A percentile compares a stretch with the other conserved stretches of the same genome.
Evolutionary conservation across 331 rosid species (phyloP).

Genomic region (Acacia concinna): DNA sequence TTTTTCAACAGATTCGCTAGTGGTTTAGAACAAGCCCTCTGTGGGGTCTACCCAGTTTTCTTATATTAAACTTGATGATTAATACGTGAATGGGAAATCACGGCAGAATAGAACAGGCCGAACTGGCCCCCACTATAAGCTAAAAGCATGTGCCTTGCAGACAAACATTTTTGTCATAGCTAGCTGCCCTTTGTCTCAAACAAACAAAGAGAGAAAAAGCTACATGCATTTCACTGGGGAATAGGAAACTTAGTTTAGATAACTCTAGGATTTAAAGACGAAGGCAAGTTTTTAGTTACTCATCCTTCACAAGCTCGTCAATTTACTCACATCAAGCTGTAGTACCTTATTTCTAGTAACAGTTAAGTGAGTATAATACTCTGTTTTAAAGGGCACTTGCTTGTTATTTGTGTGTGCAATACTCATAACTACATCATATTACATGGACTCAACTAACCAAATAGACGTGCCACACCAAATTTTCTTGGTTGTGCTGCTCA

Average conservation of each 20-base stretch:
- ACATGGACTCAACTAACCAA: background rate
- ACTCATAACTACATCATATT: background rate
- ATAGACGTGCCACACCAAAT: background rate
- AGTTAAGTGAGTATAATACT: background rate
- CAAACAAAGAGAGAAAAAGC: background rate
- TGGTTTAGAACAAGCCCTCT: background rate
- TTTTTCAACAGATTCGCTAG: conserved; percentile 7
- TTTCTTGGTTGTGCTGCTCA: background rate
- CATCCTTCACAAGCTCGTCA: background rate
- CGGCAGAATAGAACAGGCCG: background rate
- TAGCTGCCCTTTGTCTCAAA: conserved; percentile 13
- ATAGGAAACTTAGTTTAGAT: background rate
- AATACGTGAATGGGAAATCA: conserved; percentile 23
- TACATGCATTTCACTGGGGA: conserved; percentile 20
- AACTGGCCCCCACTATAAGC: conserved; percentile 22
- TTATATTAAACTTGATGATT: conserved; percentile 23
- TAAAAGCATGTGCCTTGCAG: conserved; percentile 28
- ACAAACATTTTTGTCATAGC: background rate
- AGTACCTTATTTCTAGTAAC: background rate
- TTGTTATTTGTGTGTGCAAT: background rate
- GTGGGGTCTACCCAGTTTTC: conserved; percentile 2
- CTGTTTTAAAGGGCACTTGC: background rate
- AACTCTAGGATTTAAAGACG: background rate
- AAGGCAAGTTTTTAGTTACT: background rate
- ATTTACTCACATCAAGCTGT: background rate